phyloP scores from a whole-genome alignment of 2,329 filamentous ascomycete species.

The Ophiostoma sp. region DNA sequence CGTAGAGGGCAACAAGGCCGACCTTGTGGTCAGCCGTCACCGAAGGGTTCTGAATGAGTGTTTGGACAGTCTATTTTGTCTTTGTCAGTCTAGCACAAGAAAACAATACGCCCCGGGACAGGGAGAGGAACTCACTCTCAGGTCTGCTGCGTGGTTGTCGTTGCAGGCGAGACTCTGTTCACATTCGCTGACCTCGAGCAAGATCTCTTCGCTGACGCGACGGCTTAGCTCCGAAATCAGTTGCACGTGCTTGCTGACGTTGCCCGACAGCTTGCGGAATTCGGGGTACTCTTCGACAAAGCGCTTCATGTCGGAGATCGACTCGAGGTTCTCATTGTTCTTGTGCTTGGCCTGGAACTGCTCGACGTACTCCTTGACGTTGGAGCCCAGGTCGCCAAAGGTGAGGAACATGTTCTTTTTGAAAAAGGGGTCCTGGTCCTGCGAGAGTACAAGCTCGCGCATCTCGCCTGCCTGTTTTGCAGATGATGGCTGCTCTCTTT shows the following conservation, averaged over 20 bases:
- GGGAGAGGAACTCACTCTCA: constrained; percentile 41
- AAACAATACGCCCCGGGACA: no score
- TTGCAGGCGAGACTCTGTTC: constrained; percentile 97
- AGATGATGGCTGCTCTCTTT: constrained; percentile 47
- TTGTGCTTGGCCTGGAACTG: constrained; percentile 98
- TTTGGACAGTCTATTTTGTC: constrained; percentile 61
- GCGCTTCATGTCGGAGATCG: constrained; percentile 96
- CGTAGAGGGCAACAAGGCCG: constrained; percentile 87
- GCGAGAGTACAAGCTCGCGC: constrained; percentile 89
- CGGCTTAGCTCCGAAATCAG: constrained; percentile 89
- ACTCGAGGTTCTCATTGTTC: constrained; percentile 91
- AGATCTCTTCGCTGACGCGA: constrained; percentile 73
- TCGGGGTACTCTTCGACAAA: constrained; percentile 99
- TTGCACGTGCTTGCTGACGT: constrained; percentile 97
- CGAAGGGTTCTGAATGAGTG: constrained; percentile 71
- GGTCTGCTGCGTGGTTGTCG: constrained; percentile 83
- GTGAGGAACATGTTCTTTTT: constrained; percentile 99
- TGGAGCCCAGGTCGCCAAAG: constrained; percentile 90
- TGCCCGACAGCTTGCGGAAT: constrained; percentile 92
- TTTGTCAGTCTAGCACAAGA: no score
- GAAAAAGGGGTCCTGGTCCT: constrained; percentile 98
- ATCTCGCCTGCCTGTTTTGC: constrained; percentile 51
- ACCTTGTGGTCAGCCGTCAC: constrained; percentile 81
- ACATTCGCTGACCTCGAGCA: constrained; percentile 94
- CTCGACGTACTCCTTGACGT: constrained; percentile 97